A percentile compares a stretch with the other conserved stretches of the same genome.
These are phyloP conservation scores for Panicum virgatum DNA, from an alignment of 202 grass and related monocot genomes.

Conservation along the genomic window DNA sequence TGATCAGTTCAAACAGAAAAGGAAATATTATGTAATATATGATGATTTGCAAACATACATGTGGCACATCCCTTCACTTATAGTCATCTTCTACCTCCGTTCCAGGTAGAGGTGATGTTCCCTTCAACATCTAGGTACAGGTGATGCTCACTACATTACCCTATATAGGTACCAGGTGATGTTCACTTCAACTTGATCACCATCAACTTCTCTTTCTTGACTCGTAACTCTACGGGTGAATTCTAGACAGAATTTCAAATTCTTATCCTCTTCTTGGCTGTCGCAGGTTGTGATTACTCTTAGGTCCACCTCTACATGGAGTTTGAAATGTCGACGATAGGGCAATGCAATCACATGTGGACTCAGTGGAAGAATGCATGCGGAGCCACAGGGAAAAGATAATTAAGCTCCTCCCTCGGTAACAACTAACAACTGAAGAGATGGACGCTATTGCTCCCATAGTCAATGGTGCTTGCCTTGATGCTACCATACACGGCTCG, in stretches of 20 bases:
- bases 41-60: too few species aligned
- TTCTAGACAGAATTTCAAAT: conserved; percentile 16
- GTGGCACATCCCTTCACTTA: too few species aligned
- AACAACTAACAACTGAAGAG: not conserved
- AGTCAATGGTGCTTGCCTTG: not conserved
- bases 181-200: conserved; percentile 22
- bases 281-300: conserved; percentile 12
- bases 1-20: too few species aligned
- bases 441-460: not conserved
- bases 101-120: too few species aligned
- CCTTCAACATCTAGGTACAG: too few species aligned
- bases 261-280: conserved; percentile 20
- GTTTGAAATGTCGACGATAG: not conserved
- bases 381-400: conserved; percentile 1
- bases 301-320: conserved; percentile 12
- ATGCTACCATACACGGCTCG: not conserved
- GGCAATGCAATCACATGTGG: not conserved
- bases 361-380: not conserved
- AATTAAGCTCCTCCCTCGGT: not conserved
- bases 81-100: too few species aligned
- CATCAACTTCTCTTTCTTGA: conserved; percentile 25
- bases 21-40: too few species aligned
- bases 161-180: not conserved
- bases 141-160: too few species aligned
- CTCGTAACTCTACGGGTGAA: not conserved